Evolutionary conservation across 148 eudicot genomes (phyloP), one percentile per base, ranked within the genome.

Genomic region (Dianthus caryophyllus): DNA sequence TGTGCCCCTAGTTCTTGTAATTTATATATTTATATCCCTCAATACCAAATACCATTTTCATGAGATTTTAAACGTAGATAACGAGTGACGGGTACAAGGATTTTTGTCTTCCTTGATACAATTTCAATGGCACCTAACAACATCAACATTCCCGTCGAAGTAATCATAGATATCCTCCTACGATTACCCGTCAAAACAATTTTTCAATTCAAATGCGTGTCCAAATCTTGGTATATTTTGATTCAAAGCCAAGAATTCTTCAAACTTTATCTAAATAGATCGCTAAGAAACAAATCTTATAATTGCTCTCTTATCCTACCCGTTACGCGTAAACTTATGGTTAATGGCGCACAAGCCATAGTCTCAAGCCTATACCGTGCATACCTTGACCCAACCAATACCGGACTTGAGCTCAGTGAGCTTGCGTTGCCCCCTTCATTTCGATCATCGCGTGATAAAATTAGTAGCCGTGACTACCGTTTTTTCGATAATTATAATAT

Each of bases 231-330:
- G 64, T 41, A 68, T 16, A 4, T 15, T 29, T 3, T 56, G 20
- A 68, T 68, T 6, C 54, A 56, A 56, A 55, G 41, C 50, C 61
- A 41, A 2, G 50, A 52, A 33, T 67, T 67, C 61, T 53, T 53
- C 22, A 67, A 67, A 67, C 69, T 50, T 18, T 59, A 51, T 50
- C 17, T 33, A 22, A 53, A 36, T 22, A 6, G 49, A 36, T 53
- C 49, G 16, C 71, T 54, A 6, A 67, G 39, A 38, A 15, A 25
- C 25, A 9, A 56, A 38, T 41, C 41, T 11, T 41, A 26, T 24
- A 68, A 68, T 56, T 68, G 41, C 25, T 68, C 71, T 15, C 62
- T 55, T 25, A 68, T 56, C 6, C 71, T 68, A 12, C 61, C 53
- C 12, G 29, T 68, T 27, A 25, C 33, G 4, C 52, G 24, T 26